Evolutionary conservation across 2,329 filamentous ascomycete species (phyloP).

Genomic region (Curvularia eragrostidis): DNA sequence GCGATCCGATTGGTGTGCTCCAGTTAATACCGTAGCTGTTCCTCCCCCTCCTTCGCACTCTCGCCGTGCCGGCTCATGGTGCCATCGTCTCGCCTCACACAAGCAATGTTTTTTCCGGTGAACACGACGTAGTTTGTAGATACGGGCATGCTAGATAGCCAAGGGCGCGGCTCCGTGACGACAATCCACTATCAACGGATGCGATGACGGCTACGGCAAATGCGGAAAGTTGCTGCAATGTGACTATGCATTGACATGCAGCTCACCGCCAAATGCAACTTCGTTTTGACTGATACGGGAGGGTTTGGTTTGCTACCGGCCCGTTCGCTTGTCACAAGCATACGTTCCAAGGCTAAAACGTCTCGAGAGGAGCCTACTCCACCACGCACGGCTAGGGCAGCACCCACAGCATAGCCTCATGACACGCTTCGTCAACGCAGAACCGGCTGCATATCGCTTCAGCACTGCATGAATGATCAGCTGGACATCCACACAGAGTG

Average conservation of each 20-base stretch:
- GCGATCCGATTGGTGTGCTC: conserved; percentile 26
- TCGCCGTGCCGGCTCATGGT: conserved; percentile 19
- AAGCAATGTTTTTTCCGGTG: conserved; percentile 24
- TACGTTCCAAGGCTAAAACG: conserved; percentile 14
- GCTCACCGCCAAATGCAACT: conserved; percentile 16
- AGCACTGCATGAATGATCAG: conserved; percentile 16
- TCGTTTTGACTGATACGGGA: conserved; percentile 8
- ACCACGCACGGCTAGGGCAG: conserved; percentile 18
- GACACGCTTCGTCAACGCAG: conserved; percentile 16
- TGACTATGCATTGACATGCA: conserved; percentile 7
- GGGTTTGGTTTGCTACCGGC: conserved; percentile 13
- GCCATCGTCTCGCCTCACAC: conserved; percentile 22
- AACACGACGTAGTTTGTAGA: conserved; percentile 12
- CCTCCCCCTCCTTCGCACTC: conserved; percentile 9
- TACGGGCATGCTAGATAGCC: conserved; percentile 7
- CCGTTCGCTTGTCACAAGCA: conserved; percentile 17
- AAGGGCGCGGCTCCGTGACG: conserved; percentile 11
- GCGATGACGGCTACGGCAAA: neutral
- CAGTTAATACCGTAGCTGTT: conserved; percentile 18
- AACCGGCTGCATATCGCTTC: conserved; percentile 17
- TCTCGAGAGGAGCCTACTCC: conserved; percentile 12
- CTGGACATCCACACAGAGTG: conserved; percentile 6
- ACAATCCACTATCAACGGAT: conserved; percentile 1
- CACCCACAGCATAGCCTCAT: conserved; percentile 14
- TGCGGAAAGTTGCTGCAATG: conserved; percentile 3